Evolutionary conservation across 805 yeast genomes (phyloP).

Genomic region (Wickerhamiella dianesei): DNA sequence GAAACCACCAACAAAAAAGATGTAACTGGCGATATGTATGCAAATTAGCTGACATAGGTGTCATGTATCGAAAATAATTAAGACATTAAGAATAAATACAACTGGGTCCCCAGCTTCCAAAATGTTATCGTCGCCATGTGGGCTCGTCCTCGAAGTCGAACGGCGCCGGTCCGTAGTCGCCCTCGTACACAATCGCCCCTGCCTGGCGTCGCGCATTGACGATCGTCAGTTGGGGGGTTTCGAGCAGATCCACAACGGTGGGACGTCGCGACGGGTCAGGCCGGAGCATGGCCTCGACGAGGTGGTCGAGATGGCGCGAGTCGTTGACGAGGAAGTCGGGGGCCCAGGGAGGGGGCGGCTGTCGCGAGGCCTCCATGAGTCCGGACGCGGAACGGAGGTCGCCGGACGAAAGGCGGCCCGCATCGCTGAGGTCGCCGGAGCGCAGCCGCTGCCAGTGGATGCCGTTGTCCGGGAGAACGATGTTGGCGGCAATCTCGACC

Average conservation of each 20-base stretch:
- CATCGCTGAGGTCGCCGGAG: constrained; percentile 90
- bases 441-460: constrained; percentile 91
- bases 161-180: constrained; percentile 80
- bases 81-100: background rate
- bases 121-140: constrained; percentile 1
- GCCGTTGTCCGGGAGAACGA: constrained; percentile 89
- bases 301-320: constrained; percentile 53
- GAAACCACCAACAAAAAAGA: too few species aligned
- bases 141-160: constrained; percentile 20
- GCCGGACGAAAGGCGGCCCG: constrained; percentile 63
- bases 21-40: too few species aligned
- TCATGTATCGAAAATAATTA: background rate
- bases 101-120: background rate
- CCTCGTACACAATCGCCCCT: constrained; percentile 91
- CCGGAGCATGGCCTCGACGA: constrained; percentile 79
- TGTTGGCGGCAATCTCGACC: constrained; percentile 92
- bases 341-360: constrained; percentile 54
- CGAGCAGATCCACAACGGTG: constrained; percentile 58
- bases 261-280: constrained; percentile 76
- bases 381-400: constrained; percentile 33
- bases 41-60: background rate
- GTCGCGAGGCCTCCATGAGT: background rate
- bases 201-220: constrained; percentile 74
- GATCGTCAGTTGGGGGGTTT: constrained; percentile 55
- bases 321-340: constrained; percentile 72